A percentile compares a stretch with the other conserved stretches of the same genome.
Evolutionary conservation across 2,329 filamentous ascomycete species (phyloP).

Genomic region (Neofusicoccum sp.): DNA sequence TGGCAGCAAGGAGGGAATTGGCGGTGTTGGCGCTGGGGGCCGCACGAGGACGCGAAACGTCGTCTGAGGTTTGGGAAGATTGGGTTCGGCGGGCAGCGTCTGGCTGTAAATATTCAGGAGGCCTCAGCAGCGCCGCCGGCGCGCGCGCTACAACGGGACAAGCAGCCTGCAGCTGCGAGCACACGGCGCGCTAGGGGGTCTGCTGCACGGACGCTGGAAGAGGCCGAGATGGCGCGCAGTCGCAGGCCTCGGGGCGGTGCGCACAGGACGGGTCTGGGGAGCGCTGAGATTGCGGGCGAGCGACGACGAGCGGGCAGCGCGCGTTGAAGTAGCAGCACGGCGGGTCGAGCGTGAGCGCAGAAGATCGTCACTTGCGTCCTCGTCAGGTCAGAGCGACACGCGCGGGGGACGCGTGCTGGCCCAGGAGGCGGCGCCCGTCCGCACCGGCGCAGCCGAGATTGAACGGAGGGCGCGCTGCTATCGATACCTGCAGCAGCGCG

Average conservation of each 20-base stretch:
- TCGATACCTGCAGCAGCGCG: neutral
- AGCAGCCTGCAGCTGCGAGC: constrained; percentile 8
- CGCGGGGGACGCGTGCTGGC: constrained; percentile 2
- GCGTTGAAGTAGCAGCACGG: neutral
- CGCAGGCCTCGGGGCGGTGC: constrained; percentile 8
- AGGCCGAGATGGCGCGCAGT: neutral
- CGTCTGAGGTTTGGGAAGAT: constrained; percentile 13
- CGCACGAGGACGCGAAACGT: constrained; percentile 6
- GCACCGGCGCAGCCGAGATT: constrained; percentile 8
- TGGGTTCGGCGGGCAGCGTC: constrained; percentile 8
- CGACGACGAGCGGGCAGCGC: neutral
- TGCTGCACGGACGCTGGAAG: constrained; percentile 9
- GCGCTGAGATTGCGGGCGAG: neutral
- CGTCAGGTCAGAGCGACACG: constrained; percentile 3
- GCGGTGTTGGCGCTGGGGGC: constrained; percentile 10
- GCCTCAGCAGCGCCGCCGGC: constrained; percentile 3
- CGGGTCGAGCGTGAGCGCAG: neutral
- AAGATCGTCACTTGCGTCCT: constrained; percentile 8
- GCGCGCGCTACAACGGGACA: constrained; percentile 9
- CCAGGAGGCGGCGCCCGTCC: constrained; percentile 2
- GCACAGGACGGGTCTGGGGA: neutral
- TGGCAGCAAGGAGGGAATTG: constrained; percentile 4
- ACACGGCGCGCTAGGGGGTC: constrained; percentile 6
- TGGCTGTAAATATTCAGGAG: constrained; percentile 16
- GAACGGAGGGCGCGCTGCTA: constrained; percentile 1